A percentile compares a stretch with the other conserved stretches of the same genome.
These are phyloP conservation scores for Venturia aucupariae DNA, from an alignment of 2,329 filamentous ascomycete genomes.

Conservation along the genomic window DNA sequence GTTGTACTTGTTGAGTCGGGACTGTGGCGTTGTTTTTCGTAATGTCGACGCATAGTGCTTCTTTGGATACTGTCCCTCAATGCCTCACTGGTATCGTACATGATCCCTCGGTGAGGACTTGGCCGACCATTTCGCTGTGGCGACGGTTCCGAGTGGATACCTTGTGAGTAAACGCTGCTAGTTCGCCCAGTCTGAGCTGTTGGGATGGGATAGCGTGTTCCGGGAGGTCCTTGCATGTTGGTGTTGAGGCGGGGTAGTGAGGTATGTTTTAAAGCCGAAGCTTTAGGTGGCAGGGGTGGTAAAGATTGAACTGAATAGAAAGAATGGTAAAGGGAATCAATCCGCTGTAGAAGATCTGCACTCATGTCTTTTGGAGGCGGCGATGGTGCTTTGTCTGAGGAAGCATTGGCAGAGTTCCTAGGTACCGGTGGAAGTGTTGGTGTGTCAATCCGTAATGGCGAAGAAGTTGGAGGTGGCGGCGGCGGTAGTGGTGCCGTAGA, in stretches of 20 bases:
- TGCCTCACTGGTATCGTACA: not conserved
- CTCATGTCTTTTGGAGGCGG: not conserved
- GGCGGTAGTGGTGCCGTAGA: not conserved
- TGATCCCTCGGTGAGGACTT: not conserved
- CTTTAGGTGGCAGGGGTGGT: not conserved
- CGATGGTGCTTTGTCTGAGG: not conserved
- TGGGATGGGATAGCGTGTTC: not conserved
- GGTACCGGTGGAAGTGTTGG: not conserved
- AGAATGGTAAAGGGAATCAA: not conserved
- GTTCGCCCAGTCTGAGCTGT: not conserved
- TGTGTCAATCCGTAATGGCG: not conserved
- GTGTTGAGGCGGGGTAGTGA: not conserved
- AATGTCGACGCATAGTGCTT: not conserved
- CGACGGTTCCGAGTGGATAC: not conserved
- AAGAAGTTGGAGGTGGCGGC: not conserved
- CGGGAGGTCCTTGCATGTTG: not conserved
- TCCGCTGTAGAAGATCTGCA: not conserved
- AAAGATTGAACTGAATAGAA: not conserved
- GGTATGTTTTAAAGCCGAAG: not conserved
- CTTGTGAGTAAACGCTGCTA: not conserved
- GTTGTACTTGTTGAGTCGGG: not conserved
- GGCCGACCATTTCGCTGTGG: not conserved
- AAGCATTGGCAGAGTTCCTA: not conserved
- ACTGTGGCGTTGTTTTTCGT: not conserved
- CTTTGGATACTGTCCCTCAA: not conserved